Evolutionary conservation across 148 eudicot genomes (phyloP).

Genomic region (Vaccinium corymbosum): DNA sequence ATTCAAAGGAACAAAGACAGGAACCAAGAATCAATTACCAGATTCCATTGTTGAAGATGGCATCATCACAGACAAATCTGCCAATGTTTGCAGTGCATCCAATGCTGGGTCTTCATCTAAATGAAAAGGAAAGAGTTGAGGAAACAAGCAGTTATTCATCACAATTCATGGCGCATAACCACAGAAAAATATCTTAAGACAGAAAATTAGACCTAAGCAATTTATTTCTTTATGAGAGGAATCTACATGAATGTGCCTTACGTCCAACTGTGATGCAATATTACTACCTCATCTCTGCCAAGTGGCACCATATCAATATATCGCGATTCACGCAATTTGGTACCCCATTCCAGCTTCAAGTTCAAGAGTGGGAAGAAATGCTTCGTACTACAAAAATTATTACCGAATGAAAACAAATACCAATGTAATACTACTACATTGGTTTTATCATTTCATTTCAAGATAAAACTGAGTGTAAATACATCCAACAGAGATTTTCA

Average conservation of each 20-base stretch:
- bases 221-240: neutral
- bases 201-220: neutral
- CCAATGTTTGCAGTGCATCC: conserved; percentile 82
- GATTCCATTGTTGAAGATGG: conserved; percentile 51
- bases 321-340: neutral
- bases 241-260: neutral
- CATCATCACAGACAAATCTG: conserved; percentile 76
- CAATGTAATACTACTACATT: neutral
- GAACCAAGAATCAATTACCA: conserved; percentile 33
- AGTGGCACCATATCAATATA: neutral
- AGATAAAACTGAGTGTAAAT: neutral
- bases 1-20: neutral
- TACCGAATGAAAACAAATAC: neutral
- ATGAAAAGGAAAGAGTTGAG: conserved; percentile 5
- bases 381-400: neutral
- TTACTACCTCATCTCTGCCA: neutral
- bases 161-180: neutral
- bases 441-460: neutral
- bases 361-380: neutral
- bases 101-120: conserved; percentile 68
- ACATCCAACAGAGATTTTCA: neutral
- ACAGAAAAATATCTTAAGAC: neutral
- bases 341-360: neutral
- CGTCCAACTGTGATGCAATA: neutral
- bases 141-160: neutral